phyloP scores from a whole-genome alignment of 352 stramenopile genomes.

The Phytophthora melonis region DNA sequence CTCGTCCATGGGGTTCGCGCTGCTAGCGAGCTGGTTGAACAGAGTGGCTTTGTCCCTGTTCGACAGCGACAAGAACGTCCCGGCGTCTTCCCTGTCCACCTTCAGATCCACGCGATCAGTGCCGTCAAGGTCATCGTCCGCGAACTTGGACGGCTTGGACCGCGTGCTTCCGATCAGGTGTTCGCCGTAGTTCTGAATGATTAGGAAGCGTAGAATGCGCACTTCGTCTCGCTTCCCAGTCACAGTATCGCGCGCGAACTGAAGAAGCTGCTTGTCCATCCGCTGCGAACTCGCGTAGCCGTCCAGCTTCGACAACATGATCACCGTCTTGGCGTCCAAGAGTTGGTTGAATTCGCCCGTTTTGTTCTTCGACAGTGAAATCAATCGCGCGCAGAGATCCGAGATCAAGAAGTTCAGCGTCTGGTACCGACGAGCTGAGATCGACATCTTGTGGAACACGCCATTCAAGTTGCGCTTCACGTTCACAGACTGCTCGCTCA shows the following conservation, averaged over 20 bases:
- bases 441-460: constrained; percentile 59
- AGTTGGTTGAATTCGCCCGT: constrained; percentile 46
- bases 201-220: constrained; percentile 70
- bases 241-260: constrained; percentile 57
- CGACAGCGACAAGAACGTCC: constrained; percentile 49
- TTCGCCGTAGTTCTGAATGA: constrained; percentile 84
- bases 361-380: constrained; percentile 58
- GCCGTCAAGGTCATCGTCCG: constrained; percentile 56
- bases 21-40: constrained; percentile 59
- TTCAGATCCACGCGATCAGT: constrained; percentile 68
- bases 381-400: constrained; percentile 74
- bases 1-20: constrained; percentile 46
- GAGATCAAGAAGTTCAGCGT: constrained; percentile 83
- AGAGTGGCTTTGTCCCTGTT: constrained; percentile 58
- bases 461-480: constrained; percentile 53
- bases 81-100: constrained; percentile 53
- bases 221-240: constrained; percentile 39
- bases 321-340: constrained; percentile 50
- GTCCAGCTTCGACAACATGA: constrained; percentile 67
- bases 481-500: constrained; percentile 56
- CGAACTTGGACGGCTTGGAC: constrained; percentile 39
- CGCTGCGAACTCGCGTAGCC: constrained; percentile 68
- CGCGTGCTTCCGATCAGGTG: constrained; percentile 65
- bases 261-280: constrained; percentile 56
- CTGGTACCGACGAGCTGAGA: constrained; percentile 77